These are phyloP conservation scores for Hypericum perforatum DNA, from an alignment of 345 rosid species.

Conservation along the genomic window DNA sequence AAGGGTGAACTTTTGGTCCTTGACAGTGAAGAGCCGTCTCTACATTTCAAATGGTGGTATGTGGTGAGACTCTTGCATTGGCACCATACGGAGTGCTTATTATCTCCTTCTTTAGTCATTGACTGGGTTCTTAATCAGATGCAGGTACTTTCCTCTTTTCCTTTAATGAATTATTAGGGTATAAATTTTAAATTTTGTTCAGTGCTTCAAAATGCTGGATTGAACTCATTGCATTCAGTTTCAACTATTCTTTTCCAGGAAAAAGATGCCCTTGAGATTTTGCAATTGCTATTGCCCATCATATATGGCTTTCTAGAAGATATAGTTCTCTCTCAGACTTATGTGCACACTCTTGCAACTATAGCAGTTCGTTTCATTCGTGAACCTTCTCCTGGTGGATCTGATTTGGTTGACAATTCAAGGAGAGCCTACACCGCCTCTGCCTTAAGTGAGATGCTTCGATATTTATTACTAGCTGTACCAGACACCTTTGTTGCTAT, in stretches of 20 bases:
- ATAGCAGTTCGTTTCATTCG: constrained; percentile 72
- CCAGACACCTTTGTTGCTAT: constrained; percentile 93
- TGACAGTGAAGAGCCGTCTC: constrained; percentile 78
- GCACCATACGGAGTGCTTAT: constrained; percentile 86
- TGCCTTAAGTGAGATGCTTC: constrained; percentile 87
- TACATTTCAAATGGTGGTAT: constrained; percentile 92
- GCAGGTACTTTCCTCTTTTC: constrained; percentile 37
- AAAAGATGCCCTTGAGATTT: constrained; percentile 63
- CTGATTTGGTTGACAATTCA: constrained; percentile 91
- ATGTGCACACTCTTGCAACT: constrained; percentile 64
- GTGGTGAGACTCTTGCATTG: constrained; percentile 86
- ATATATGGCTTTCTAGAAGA: constrained; percentile 80
- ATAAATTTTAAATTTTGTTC: too few relatives aligned
- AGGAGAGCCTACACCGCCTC: constrained; percentile 83
- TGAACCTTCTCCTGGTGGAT: constrained; percentile 88
- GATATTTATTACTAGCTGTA: constrained; percentile 74
- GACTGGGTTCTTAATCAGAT: constrained; percentile 92
- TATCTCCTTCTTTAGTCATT: constrained; percentile 75
- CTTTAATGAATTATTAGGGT: too few relatives aligned
- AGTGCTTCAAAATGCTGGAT: too few relatives aligned
- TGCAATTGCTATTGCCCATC: constrained; percentile 85
- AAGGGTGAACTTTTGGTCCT: constrained; percentile 38
- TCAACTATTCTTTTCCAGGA: constrained; percentile 47
- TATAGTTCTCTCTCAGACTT: constrained; percentile 73
- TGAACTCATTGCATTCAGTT: constrained; percentile 12